These are phyloP conservation scores for Phanerochaete carnosa DNA, from an alignment of 768 basidiomycete genomes.

Conservation along the genomic window DNA sequence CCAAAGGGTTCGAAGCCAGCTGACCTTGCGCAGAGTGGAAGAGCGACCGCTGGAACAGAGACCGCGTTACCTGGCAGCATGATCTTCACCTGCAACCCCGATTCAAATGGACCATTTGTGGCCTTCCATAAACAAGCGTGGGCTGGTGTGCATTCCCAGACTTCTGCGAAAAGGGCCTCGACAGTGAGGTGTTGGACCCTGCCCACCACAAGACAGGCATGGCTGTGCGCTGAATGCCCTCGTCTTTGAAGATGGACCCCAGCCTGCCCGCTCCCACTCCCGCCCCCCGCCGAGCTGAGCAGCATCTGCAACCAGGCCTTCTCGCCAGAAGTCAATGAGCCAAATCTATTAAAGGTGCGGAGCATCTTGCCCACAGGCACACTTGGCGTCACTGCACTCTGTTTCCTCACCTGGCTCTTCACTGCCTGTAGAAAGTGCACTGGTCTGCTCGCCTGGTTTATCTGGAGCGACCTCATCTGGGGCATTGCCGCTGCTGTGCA, in stretches of 20 bases:
- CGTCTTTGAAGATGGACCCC: slow-evolving; percentile 12
- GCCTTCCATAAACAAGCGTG: not conserved
- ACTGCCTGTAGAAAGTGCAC: slow-evolving; percentile 40
- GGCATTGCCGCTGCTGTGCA: slow-evolving; percentile 32
- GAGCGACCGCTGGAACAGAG: slow-evolving; percentile 37
- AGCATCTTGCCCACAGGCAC: slow-evolving; percentile 19
- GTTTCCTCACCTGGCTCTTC: slow-evolving; percentile 42
- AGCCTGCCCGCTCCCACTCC: slow-evolving; percentile 15
- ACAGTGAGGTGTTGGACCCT: slow-evolving; percentile 19
- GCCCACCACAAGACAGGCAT: slow-evolving; percentile 9
- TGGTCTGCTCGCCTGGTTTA: slow-evolving; percentile 30
- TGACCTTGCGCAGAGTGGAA: slow-evolving; percentile 35
- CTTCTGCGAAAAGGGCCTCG: slow-evolving; percentile 8
- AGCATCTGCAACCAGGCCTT: slow-evolving; percentile 27
- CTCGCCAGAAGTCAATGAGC: slow-evolving; percentile 18
- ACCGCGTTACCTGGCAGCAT: slow-evolving; percentile 41
- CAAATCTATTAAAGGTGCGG: slow-evolving; percentile 26
- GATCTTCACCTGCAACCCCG: slow-evolving; percentile 43
- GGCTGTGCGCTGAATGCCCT: slow-evolving; percentile 13
- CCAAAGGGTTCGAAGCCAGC: slow-evolving; percentile 35
- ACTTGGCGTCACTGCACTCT: slow-evolving; percentile 30
- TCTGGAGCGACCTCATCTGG: slow-evolving; percentile 34
- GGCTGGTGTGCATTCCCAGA: not conserved
- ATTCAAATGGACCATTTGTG: slow-evolving; percentile 34
- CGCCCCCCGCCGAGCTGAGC: slow-evolving; percentile 11